Conservation (phyloP, 2,329 filamentous ascomycete species). For the Thelonectria rubi region DNA sequence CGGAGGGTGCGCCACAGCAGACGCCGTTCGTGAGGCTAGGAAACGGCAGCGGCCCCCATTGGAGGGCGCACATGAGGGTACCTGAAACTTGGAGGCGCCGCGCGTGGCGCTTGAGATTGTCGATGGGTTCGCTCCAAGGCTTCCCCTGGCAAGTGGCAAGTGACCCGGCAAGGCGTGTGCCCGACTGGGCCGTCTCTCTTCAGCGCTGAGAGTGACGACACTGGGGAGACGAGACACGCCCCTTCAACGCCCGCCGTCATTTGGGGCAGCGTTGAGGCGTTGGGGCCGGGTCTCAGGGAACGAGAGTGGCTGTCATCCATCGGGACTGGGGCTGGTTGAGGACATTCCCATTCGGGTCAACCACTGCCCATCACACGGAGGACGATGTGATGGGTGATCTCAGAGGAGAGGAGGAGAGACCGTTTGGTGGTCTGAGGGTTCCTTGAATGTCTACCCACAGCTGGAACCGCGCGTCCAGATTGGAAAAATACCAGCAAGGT, state of each 20-base stretch:
- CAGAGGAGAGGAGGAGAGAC: background rate
- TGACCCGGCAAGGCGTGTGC: constrained; percentile 3
- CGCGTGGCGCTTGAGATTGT: constrained; percentile 36
- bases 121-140: constrained; percentile 23
- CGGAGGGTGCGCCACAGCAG: constrained; percentile 32
- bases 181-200: constrained; percentile 14
- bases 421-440: constrained; percentile 10
- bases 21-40: constrained; percentile 32
- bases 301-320: constrained; percentile 2
- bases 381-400: background rate
- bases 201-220: background rate
- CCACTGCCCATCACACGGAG: background rate
- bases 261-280: too few relatives aligned
- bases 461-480: background rate
- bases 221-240: background rate
- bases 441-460: constrained; percentile 1
- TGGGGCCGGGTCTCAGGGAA: background rate
- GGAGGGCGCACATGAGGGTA: constrained; percentile 31
- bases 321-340: background rate
- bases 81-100: constrained; percentile 39
- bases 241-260: background rate
- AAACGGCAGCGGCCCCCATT: constrained; percentile 37
- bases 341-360: background rate
- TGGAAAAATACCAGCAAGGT: background rate
- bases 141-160: background rate